Evolutionary conservation across 2,329 filamentous ascomycete species (phyloP), one percentile per base, ranked within the genome.

Genomic region (Trichoderma aggressivum): DNA sequence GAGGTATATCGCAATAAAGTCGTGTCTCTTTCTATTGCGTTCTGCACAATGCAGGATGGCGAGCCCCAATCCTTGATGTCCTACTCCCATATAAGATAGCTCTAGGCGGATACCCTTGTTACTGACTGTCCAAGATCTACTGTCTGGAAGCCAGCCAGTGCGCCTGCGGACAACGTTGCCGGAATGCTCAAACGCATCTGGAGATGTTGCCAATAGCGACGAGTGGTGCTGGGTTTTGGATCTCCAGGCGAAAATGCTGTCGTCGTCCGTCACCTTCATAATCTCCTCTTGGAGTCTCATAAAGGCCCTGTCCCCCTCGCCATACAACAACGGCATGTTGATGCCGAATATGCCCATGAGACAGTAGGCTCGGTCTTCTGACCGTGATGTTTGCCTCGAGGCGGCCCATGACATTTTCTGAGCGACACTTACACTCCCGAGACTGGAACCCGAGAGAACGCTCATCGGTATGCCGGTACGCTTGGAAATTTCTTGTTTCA

Each of bases 331-430:
- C 12, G 64, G 64, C 64, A 68, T 68, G 21, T 68, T 68, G 55
- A 68, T 68, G 18, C 55, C 34, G 8, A 68, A 68, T 39, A 68
- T 68, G 64, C 64, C 64, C 64, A 68, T 68, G 1, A 68, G 21
- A 59, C 64, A 68, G 50, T 68, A 68, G 24, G 64, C 64, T 11
- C 64, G 64, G 16, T 68, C 64, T n/a, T 68, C 64, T n/a, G 50
- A 39, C 7, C 64, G 47, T 7, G 64, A 58, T 12, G 64, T 68
- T 21, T 68, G 39, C 34, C 64, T 68, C 3, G 36, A 30, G 1
- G 64, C 4, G 14, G 62, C 62, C 62, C 62, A 65, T 5, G 62
- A 65, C 62, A 65, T 65, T 55, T 55, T 65, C 2, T 65, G 62
- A 3, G 62, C 62, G 11, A 68, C 18, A 21, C 64, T 68, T 28